Evolutionary conservation across 768 basidiomycete species (phyloP), one percentile per base, ranked within the genome.

Genomic region (Psilocybe sp.): DNA sequence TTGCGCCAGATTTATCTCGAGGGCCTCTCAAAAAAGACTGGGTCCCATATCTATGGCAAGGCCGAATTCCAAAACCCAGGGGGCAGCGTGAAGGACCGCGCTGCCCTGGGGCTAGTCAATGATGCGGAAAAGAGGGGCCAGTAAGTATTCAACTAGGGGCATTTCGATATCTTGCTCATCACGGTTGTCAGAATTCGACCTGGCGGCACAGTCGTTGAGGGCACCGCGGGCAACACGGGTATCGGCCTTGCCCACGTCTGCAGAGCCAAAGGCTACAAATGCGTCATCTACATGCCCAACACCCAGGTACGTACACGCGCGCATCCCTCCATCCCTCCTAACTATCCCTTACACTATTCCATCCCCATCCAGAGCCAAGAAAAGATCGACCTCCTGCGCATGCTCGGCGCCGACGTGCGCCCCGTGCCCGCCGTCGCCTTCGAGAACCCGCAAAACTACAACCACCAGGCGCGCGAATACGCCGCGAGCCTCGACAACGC

Each of bases 1-100:
- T 32, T 43, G 28, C 32, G 15, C 3, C 64, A 97, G 93, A 94
- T 98, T 52, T 82, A 85, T 55, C 77, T 98, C 46, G 85, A 90
- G 66, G 69, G 70, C 12, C 76, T 97, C 7, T 97, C 92, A 9
- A 83, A 92, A 57, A 81, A 80, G 63, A 91, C 84, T 1, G 94
- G 93, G 13, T 84, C 82, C 47, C 80, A 81, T 46, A 92, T 98
- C 53, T 85, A 85, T 42, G 95, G 90, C n/a, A 98, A 99, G 66
- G 92, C 97, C 15, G 97, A 99, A 70, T 95, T 97, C 64, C 94
- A 97, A 72, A 98, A 98, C 62, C 97, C 97, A 0, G 97, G 97
- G 5, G 96, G 96, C 36, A 94, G 91, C 54, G 92, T 99, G 58
- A 99, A 99, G 70, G 97, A 99, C 64, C 85, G 97, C 41, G 97